Base-by-base conservation (phyloP, 257 asterid species). In the Fraxinus anomala region DNA sequence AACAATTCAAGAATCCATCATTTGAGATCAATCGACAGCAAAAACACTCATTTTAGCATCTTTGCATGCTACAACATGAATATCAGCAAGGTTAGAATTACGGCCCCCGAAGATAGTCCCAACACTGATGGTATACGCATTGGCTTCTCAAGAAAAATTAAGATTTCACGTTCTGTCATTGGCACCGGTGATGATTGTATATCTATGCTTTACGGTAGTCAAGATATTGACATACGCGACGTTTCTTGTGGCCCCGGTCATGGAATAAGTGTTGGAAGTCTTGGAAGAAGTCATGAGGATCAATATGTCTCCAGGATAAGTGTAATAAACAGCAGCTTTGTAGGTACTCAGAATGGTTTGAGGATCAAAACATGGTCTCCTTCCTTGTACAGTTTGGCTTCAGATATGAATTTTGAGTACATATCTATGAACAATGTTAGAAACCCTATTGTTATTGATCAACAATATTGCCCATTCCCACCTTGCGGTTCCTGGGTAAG, bases 221-320 rank as follows among this genome's bases (percentile, higher is more conserved):
- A 72, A 26, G 51, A 82, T 85, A 80, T 91, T 19, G 83, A 85
- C 13, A 88, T 91, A 23, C 21, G 80, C 9, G 73, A 56, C 0
- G 89, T 92, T 39, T 0, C 47, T 0, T 92, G 96, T 68, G 96
- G 97, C 1, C 97, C 97, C 2, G 95, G 96, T 2, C 97, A 92
- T 23, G 96, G 97, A 28, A 89, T 90, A 78, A 90, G 97, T 78
- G 75, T 90, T 5, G 94, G 97, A 5, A 88, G 94, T 82, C 91
- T 89, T 0, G 95, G 97, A 3, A 81, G 66, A 40, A 39, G 72
- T 73, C 80, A 67, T 11, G 75, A 72, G 1, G n/a, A 14, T 0
- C 89, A 91, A 30, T 68, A 72, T 13, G 95, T 90, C n/a, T 12
- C 71, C 2, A 85, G 83, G 2, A 75, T 92, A 26, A 68, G 72